A percentile compares a stretch with the other conserved stretches of the same genome.
These are phyloP conservation scores for Vicia villosa DNA, from an alignment of 306 rosid genomes.

Conservation along the genomic window DNA sequence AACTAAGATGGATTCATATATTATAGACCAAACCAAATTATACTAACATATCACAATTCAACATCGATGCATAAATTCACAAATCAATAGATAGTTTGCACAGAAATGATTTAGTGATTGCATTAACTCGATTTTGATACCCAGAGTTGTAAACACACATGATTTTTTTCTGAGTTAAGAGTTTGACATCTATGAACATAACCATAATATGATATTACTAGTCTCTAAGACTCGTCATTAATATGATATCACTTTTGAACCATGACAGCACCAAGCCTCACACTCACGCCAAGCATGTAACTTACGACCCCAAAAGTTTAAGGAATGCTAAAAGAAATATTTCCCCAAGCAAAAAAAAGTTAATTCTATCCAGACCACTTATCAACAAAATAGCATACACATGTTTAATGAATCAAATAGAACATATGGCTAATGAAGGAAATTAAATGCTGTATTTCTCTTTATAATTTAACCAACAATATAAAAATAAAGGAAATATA, in stretches of 20 bases:
- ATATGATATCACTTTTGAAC: background rate
- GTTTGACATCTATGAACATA: conserved; percentile 3
- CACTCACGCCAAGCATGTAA: background rate
- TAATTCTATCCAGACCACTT: conserved; percentile 14
- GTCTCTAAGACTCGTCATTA: conserved; percentile 1
- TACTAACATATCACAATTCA: background rate
- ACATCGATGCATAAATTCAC: background rate
- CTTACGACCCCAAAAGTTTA: conserved; percentile 5
- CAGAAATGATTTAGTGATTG: background rate
- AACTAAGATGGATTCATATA: background rate
- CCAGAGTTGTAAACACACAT: background rate
- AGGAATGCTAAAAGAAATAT: conserved; percentile 6
- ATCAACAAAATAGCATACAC: conserved; percentile 1
- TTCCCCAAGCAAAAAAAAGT: background rate
- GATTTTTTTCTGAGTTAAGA: background rate
- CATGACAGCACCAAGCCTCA: conserved; percentile 18
- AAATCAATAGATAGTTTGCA: background rate
- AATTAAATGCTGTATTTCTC: background rate
- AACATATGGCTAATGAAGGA: background rate
- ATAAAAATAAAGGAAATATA: background rate
- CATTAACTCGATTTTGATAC: background rate
- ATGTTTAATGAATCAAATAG: conserved; percentile 7
- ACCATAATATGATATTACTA: conserved; percentile 23
- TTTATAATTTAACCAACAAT: background rate
- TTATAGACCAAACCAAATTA: background rate